These are phyloP conservation scores for Xylaria sp. DNA, from an alignment of 2,329 filamentous ascomycete genomes.

Conservation along the genomic window DNA sequence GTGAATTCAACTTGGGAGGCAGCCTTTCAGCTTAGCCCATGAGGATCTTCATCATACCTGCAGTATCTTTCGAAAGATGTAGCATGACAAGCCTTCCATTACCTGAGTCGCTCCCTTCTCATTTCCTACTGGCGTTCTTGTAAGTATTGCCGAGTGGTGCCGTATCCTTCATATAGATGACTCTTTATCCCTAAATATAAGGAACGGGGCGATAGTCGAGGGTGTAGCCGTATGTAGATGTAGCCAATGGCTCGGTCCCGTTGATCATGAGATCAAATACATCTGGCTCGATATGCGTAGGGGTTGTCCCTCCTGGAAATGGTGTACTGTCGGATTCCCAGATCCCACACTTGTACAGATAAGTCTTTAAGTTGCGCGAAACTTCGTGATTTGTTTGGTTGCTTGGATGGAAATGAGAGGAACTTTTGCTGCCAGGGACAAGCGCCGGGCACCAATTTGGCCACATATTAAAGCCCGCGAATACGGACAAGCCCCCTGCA, in stretches of 20 bases:
- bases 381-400: too few relatives aligned
- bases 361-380: too few relatives aligned
- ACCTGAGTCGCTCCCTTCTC: neutral
- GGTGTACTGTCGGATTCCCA: neutral
- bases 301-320: neutral
- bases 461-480: too few relatives aligned
- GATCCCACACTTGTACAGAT: neutral
- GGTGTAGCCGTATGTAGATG: neutral
- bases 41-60: too few relatives aligned
- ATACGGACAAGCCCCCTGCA: too few relatives aligned
- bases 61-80: too few relatives aligned
- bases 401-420: too few relatives aligned
- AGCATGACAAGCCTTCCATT: too few relatives aligned
- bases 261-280: neutral
- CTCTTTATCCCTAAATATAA: neutral
- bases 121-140: neutral
- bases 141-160: neutral
- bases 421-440: too few relatives aligned
- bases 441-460: too few relatives aligned
- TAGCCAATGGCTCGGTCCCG: neutral
- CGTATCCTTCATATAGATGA: neutral
- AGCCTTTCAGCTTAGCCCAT: too few relatives aligned
- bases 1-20: too few relatives aligned
- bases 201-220: neutral
- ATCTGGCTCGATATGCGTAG: neutral